Evolutionary conservation across 345 rosid species (phyloP).

Genomic region (Cochlearia excelsa): DNA sequence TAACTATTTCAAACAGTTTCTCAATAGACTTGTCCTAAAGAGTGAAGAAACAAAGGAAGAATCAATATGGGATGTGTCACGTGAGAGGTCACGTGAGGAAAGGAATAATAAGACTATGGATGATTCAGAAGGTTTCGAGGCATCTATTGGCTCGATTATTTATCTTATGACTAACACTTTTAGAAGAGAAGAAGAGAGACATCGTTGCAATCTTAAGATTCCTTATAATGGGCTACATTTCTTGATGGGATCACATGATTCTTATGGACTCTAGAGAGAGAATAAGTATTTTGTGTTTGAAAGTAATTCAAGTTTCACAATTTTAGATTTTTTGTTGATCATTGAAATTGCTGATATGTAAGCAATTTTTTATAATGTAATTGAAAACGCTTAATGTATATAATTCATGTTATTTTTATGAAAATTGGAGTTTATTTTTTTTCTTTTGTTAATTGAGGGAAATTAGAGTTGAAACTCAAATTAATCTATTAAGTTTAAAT

Average conservation of each 20-base stretch:
- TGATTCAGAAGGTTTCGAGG: conserved; percentile 4
- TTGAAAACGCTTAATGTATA: no score
- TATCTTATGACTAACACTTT: conserved; percentile 17
- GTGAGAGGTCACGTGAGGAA: neutral
- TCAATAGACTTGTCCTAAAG: neutral
- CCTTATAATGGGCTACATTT: conserved; percentile 3
- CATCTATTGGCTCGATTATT: conserved; percentile 5
- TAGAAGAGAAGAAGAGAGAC: conserved; percentile 5
- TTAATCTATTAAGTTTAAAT: no score
- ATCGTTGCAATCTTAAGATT: conserved; percentile 8
- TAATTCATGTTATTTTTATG: no score
- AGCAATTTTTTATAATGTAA: no score
- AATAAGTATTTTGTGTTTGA: no score
- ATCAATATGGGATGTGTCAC: conserved; percentile 2
- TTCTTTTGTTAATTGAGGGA: no score
- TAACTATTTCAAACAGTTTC: conserved; percentile 43
- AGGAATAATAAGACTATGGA: conserved; percentile 1
- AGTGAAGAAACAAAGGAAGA: conserved; percentile 14
- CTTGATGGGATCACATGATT: neutral
- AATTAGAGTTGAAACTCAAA: no score
- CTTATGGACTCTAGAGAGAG: conserved; percentile 3
- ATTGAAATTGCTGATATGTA: no score
- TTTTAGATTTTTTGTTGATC: no score
- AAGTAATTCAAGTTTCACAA: no score
- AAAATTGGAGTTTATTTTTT: no score